Evolutionary conservation across 441 rosid species (phyloP), one percentile per base, ranked within the genome.

Genomic region (Bruguiera hainesii): DNA sequence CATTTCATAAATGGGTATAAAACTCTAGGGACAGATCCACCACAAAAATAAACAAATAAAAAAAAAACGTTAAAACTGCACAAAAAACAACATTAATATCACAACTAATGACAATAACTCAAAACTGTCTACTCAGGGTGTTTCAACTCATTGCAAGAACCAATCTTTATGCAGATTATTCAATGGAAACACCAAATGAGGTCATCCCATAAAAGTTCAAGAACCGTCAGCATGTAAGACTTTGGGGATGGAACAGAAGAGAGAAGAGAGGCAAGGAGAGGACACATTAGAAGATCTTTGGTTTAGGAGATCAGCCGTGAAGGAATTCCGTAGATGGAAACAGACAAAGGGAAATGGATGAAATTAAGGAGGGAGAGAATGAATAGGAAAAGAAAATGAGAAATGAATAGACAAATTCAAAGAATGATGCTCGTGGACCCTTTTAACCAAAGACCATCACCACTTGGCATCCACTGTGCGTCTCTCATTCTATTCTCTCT

Each of bases 381-480:
- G 60, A 53, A 25, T 28, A 39, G 23, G 64, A 65, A 42, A 53
- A n/a, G 9, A 26, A 30, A 56, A 31, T 28, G 65, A 29, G 56
- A 51, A 18, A 33, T 2, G 2, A 21, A 23, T 51, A 52, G 13
- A 25, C 0, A 46, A 70, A 81, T 76, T 78, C 80, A 75, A 78
- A 72, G 60, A 69, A 66, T 0, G 52, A 37, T 29, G 58, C 63
- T 25, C 37, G 56, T 42, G 29, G 28, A 56, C 18, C 8, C 37
- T 31, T 59, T 11, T 56, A 23, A 28, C 28, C 49, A 29, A 59
- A 65, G 11, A n/a, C 25, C 26, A 56, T 15, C 56, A 18, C 55
- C 69, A 42, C 48, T 16, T 42, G 9, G 48, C 3, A 3, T 5
- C 48, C 48, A 42, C 48, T 13, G 48, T 13, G 48, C 13, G 16